Evolutionary conservation across 2,329 filamentous ascomycete species (phyloP), one percentile per base, ranked within the genome.

Genomic region (Aspergillus texensis): DNA sequence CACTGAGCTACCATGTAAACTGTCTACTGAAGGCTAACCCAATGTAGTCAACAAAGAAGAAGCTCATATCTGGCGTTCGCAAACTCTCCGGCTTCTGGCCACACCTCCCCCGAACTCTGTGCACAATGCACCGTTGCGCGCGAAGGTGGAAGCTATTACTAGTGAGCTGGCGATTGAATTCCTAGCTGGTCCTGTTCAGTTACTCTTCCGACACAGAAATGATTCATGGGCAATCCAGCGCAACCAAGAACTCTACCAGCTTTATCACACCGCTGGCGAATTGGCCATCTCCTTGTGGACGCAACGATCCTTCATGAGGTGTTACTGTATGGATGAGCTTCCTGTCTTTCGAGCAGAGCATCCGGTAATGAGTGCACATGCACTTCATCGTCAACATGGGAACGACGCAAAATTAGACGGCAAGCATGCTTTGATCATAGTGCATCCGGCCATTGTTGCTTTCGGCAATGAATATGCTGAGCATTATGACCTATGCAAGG

Each of bases 391-490:
- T n/a, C 63, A 67, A 3, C 68, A 69, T 28, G 68, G 68, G 6
- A 68, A 68, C 14, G 69, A 72, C 50, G 46, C 24, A 2, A 41
- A 55, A 24, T 55, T 69, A 1, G 68, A 71, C 46, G 65, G 70
- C 14, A 61, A 63, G 9, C 24, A 34, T 19, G 59, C 67, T 2
- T 41, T 68, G 21, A 60, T 67, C 1, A 30, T 69, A 9, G 60
- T 71, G 6, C 69, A 72, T 16, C 69, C 71, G 4, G 64, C 62
- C 12, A 32, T 73, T 11, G 16, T 72, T 14, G 69, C 67, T 1
- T 70, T 65, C 54, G 71, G 70, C 5, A 65, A 67, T 43, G 68
- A 69, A 34, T 58, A 70, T 36, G 70, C 65, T 1, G 70, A 71
- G 52, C 45, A 70, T 46, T 72, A 70, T 41, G 58, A 72, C 11